A percentile compares a stretch with the other conserved stretches of the same genome.
These are phyloP conservation scores for Rhynchosporium agropyri DNA, from an alignment of 2,329 filamentous ascomycete species.

Conservation along the genomic window DNA sequence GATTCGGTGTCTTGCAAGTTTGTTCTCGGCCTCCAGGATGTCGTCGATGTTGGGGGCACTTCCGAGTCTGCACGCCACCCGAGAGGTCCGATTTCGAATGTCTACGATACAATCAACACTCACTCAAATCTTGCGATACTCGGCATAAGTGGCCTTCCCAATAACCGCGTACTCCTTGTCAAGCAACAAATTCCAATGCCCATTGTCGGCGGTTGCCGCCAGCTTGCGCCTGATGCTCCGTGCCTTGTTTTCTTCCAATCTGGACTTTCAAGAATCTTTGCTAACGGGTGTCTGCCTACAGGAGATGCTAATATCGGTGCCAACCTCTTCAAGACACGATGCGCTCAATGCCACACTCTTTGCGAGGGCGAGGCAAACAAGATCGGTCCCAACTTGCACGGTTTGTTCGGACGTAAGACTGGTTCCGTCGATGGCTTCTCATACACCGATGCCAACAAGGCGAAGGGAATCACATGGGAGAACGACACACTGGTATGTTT, in stretches of 20 bases:
- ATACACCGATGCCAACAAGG: constrained; percentile 99
- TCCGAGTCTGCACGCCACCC: constrained; percentile 19
- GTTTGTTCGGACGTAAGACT: constrained; percentile 95
- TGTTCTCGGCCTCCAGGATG: constrained; percentile 3
- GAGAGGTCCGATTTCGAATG: constrained; percentile 9
- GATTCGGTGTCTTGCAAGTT: constrained; percentile 5
- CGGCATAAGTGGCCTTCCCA: constrained; percentile 9
- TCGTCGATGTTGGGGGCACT: constrained; percentile 22
- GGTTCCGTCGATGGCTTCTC: constrained; percentile 89
- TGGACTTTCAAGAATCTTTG: constrained; percentile 19
- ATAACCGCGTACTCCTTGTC: background rate
- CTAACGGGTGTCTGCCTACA: constrained; percentile 48
- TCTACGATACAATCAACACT: constrained; percentile 19
- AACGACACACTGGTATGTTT: constrained; percentile 77
- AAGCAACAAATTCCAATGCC: background rate
- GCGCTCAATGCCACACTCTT: constrained; percentile 97
- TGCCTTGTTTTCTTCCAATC: constrained; percentile 7
- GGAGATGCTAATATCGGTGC: constrained; percentile 96
- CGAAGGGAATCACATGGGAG: constrained; percentile 88
- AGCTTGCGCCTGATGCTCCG: constrained; percentile 26
- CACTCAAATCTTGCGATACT: constrained; percentile 10
- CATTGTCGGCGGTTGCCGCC: constrained; percentile 13
- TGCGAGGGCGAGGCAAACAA: constrained; percentile 92
- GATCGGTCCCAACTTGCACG: constrained; percentile 95
- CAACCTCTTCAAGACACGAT: constrained; percentile 98